Base-by-base conservation (phyloP, 352 stramenopile genomes). In the Halophytophthora batemanensis region DNA sequence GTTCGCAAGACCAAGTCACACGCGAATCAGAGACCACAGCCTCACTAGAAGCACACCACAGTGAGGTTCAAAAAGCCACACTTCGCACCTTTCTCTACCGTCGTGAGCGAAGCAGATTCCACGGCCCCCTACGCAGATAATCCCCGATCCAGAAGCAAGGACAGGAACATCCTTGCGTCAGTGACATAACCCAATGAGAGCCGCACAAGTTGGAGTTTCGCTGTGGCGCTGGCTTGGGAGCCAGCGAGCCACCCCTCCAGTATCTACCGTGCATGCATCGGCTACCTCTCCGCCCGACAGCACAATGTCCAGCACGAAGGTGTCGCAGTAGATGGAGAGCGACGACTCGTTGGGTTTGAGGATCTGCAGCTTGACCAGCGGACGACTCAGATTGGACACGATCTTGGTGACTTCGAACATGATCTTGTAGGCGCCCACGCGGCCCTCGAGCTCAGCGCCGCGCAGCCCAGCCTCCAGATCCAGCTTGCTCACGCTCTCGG, bases 331-430 rank as follows among this genome's bases (percentile, higher is more conserved):
- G 42, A 95, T 74, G 11, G 78, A 92, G 36, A 95, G 63, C 40
- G 82, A 92, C 12, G 80, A 86, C 35, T 93, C 84, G 53, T 87
- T 90, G 14, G 84, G 82, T 53, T 95, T 93, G 38, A 92, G 66
- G 45, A 93, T 91, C 74, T 94, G 77, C 35, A 95, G 64, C 68
- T 92, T 90, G 18, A 95, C 84, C 10, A 91, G 71, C 40, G 84
- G 84, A 2, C 84, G 82, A 49, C 84, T 95, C 48, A 95, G 71
- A 29, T 82, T 87, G 38, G 80, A 88, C 29, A 86, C 77, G 54
- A 95, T 93, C 65, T 90, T 91, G 41, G 84, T 93, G 23, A 95
- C 84, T 50, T 95, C 84, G 44, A 95, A 95, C 71, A 95, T 88
- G 66, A 95, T 72, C 50, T 89, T 87, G 75, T 95, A 95, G 19